Evolutionary conservation across 179 eudicot genomes (phyloP).

Genomic region (Gypsophila paniculata): DNA sequence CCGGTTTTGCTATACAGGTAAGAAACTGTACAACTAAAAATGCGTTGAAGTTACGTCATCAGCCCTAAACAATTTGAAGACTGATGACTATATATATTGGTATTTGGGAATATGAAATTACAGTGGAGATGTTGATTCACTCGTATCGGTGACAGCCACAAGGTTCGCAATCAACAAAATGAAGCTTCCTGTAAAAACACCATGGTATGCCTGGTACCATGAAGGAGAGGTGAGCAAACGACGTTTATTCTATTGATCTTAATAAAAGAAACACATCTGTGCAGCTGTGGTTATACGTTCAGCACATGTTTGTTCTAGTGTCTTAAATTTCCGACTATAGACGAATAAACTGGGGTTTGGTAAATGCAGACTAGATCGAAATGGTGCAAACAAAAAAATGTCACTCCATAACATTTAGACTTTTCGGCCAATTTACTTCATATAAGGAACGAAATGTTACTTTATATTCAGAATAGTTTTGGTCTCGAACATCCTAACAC

Average conservation of each 20-base stretch:
- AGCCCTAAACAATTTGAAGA: not conserved
- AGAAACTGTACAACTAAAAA: not conserved
- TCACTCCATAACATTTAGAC: too few species aligned
- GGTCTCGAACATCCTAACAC: not conserved
- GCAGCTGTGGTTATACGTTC: too few species aligned
- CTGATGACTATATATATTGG: not conserved
- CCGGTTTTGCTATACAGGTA: constrained; percentile 41
- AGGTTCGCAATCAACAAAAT: constrained; percentile 12
- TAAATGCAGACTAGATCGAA: too few species aligned
- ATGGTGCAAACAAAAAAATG: too few species aligned
- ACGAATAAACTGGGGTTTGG: too few species aligned
- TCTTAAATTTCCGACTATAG: too few species aligned
- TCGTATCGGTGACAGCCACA: constrained; percentile 18
- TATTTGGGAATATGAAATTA: not conserved
- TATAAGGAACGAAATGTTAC: too few species aligned
- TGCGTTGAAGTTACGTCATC: too few species aligned
- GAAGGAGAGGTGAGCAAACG: constrained; percentile 15
- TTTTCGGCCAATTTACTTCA: too few species aligned
- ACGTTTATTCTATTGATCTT: not conserved
- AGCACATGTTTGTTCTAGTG: too few species aligned
- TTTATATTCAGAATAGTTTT: too few species aligned
- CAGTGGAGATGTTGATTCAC: constrained; percentile 24
- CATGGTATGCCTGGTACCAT: constrained; percentile 19
- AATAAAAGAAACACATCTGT: too few species aligned
- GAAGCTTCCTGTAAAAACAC: constrained; percentile 10